These are phyloP conservation scores for Eurotiales sp. DNA, from an alignment of 2,329 filamentous ascomycete genomes.

Conservation along the genomic window DNA sequence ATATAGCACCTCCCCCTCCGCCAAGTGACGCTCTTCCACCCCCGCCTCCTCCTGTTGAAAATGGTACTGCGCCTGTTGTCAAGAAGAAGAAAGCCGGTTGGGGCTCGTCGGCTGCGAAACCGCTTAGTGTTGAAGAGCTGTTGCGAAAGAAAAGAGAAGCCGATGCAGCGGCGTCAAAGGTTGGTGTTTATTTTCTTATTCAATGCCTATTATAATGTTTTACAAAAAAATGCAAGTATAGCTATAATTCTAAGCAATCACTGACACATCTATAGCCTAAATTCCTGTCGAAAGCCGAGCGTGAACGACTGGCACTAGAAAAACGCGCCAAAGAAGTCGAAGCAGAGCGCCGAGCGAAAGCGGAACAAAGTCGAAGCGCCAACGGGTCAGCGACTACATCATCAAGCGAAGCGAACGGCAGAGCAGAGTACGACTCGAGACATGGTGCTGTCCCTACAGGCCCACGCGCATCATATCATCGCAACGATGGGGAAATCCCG, in stretches of 20 bases:
- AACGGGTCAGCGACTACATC: slow-evolving; percentile 23
- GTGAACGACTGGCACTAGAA: slow-evolving; percentile 75
- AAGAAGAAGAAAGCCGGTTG: slow-evolving; percentile 54
- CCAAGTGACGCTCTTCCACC: slow-evolving; percentile 36
- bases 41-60: slow-evolving; percentile 34
- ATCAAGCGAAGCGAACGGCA: slow-evolving; percentile 12
- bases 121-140: slow-evolving; percentile 81
- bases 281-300: slow-evolving; percentile 78
- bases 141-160: slow-evolving; percentile 80
- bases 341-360: slow-evolving; percentile 52
- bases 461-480: slow-evolving; percentile 67
- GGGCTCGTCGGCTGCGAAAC: slow-evolving; percentile 45
- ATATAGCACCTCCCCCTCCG: slow-evolving; percentile 41
- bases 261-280: slow-evolving; percentile 61
- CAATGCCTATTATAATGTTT: too few species aligned
- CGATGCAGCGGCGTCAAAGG: slow-evolving; percentile 76
- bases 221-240: too few species aligned
- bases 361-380: slow-evolving; percentile 28
- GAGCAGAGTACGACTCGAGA: slow-evolving; percentile 3
- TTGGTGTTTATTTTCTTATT: slow-evolving; percentile 22
- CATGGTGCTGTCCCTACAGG: slow-evolving; percentile 60
- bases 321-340: slow-evolving; percentile 70
- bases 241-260: too few species aligned
- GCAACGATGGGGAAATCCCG: slow-evolving; percentile 44
- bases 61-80: slow-evolving; percentile 33